Base-by-base conservation (phyloP, 1,139 yeast genomes). In the Geotrichum histeridarum region DNA sequence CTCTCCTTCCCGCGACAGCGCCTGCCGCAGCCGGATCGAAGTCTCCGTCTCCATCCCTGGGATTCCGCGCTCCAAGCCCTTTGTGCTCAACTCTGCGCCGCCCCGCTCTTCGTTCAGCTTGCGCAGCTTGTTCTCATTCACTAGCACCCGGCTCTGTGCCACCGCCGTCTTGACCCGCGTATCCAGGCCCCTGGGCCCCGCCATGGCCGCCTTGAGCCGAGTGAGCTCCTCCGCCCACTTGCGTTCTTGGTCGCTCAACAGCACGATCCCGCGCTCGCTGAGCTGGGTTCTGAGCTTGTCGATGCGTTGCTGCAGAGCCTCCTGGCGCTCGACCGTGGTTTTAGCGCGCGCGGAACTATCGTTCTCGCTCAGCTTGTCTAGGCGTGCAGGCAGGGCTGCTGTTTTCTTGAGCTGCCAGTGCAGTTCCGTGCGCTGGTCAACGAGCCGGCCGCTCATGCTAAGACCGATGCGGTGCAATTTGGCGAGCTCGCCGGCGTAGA, bases 171-270 rank as follows among this genome's bases (percentile, higher is more conserved):
- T 55, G 35, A 58, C 55, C 2, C 67, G 60, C 12, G 53, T 48
- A n/a, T 61, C 66, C 33, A 64, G 53, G 1, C 67, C 67, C 30
- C 51, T 42, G 9, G 57, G 15, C 11, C 46, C 54, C 17, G 59
- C 56, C 30, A 64, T 53, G n/a, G 52, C 51, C 12, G 53, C 46
- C 44, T 62, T 61, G 35, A 67, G 57, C 11, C 69, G 64, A 48
- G 68, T 70, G 12, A 78, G 66, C 59, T 77, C 81, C 30, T 64
- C 68, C 58, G 74, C 71, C 81, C 81, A 79, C 36, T 63, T 66
- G 57, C 68, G 65, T 60, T 79, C 83, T 12, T 71, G 66, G 1
- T 67, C 66, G 49, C 75, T 71, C 35, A 77, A 61, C 0, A 74
- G 70, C 12, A 67, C 52, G 12, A 69, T 65, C 33, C 64, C 61